These are phyloP conservation scores for Hyaloscypha variabilis DNA, from an alignment of 495 filamentous ascomycete species.

Conservation along the genomic window DNA sequence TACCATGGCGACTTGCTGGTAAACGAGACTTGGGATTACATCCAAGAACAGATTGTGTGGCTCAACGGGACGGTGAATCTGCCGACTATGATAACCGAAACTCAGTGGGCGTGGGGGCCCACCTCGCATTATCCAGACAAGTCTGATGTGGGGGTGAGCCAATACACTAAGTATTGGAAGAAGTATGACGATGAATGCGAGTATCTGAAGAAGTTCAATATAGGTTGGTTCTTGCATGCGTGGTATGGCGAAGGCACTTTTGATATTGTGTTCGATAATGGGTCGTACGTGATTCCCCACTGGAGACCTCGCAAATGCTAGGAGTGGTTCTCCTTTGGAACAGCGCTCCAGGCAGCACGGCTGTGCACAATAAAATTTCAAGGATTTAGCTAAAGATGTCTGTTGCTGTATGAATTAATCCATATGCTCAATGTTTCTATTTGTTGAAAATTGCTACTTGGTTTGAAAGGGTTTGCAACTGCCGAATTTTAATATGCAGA, in stretches of 20 bases:
- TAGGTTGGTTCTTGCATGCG: conserved; percentile 35
- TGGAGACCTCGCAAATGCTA: conserved; percentile 26
- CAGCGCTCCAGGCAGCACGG: no score
- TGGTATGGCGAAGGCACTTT: conserved; percentile 34
- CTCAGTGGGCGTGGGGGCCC: conserved; percentile 8
- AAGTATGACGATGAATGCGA: conserved; percentile 29
- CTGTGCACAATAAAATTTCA: no score
- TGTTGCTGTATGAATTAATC: no score
- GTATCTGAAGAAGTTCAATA: conserved; percentile 28
- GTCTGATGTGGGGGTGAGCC: conserved; percentile 29
- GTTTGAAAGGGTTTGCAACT: no score
- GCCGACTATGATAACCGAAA: conserved; percentile 30
- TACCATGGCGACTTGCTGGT: conserved; percentile 24
- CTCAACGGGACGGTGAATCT: conserved; percentile 19
- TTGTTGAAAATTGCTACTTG: no score
- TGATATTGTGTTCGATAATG: conserved; percentile 27
- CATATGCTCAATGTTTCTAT: no score
- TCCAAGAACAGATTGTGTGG: conserved; percentile 26
- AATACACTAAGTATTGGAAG: conserved; percentile 34
- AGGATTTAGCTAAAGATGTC: no score
- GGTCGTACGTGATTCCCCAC: conserved; percentile 29
- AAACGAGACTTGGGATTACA: conserved; percentile 29
- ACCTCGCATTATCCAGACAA: no score
- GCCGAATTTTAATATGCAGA: no score
- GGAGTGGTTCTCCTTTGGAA: no score